Evolutionary conservation across 345 rosid species (phyloP).

Genomic region (Citropsis articulata): DNA sequence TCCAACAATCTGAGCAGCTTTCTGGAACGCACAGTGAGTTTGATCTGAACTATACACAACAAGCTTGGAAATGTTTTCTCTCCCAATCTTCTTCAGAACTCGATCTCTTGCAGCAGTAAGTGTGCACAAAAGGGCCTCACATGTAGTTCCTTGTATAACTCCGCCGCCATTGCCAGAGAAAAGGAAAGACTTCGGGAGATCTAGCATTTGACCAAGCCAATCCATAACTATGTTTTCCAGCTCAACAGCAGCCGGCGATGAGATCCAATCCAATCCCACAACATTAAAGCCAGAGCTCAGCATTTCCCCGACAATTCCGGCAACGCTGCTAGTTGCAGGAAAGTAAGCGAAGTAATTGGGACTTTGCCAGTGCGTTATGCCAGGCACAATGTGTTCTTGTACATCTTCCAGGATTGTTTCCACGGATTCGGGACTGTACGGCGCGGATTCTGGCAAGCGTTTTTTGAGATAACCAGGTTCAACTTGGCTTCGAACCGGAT

Average conservation of each 20-base stretch:
- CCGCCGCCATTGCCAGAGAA: too few relatives aligned
- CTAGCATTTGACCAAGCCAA: too few relatives aligned
- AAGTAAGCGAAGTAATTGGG: slow-evolving; percentile 42
- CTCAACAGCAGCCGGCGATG: too few relatives aligned
- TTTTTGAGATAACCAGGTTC: slow-evolving; percentile 35
- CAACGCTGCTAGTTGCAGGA: slow-evolving; percentile 22
- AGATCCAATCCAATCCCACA: slow-evolving; percentile 40
- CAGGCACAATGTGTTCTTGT: slow-evolving; percentile 31
- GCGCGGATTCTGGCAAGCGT: slow-evolving; percentile 35
- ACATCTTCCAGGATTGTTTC: slow-evolving; percentile 35
- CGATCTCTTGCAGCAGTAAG: slow-evolving; percentile 34
- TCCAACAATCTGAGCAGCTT: slow-evolving; percentile 23
- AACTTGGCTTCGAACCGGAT: slow-evolving; percentile 37
- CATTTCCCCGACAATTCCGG: slow-evolving; percentile 35
- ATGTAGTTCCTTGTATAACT: too few relatives aligned
- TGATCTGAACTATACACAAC: slow-evolving; percentile 47
- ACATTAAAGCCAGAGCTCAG: slow-evolving; percentile 38
- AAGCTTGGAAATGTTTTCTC: slow-evolving; percentile 18
- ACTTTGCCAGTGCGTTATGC: slow-evolving; percentile 49
- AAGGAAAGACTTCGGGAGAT: too few relatives aligned
- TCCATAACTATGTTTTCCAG: too few relatives aligned
- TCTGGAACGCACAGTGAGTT: slow-evolving; percentile 26
- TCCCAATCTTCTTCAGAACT: slow-evolving; percentile 8
- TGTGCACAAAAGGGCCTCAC: slow-evolving; percentile 13
- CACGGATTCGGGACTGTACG: slow-evolving; percentile 22